These are phyloP conservation scores for Alternaria novae-zelandiae DNA, from an alignment of 2,329 filamentous ascomycete species.

Conservation along the genomic window DNA sequence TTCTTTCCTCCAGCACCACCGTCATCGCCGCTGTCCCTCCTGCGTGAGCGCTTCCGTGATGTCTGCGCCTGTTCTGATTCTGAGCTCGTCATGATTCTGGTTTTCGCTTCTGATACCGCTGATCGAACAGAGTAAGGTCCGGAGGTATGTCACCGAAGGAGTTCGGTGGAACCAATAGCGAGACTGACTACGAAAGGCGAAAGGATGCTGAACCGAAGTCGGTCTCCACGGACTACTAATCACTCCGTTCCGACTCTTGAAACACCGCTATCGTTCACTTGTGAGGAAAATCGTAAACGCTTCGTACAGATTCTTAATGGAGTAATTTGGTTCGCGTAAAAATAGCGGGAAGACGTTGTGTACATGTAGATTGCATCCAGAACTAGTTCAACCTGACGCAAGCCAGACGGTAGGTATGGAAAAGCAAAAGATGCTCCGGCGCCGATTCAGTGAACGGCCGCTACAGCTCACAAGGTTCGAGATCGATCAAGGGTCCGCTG, in stretches of 20 bases:
- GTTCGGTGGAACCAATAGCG: slow-evolving; percentile 4
- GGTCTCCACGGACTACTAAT: neutral
- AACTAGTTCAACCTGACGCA: slow-evolving; percentile 9
- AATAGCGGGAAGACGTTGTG: neutral
- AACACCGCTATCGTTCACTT: neutral
- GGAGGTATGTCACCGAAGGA: neutral
- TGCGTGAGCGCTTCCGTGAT: slow-evolving; percentile 42
- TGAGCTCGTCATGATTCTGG: slow-evolving; percentile 33
- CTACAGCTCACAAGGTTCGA: slow-evolving; percentile 5
- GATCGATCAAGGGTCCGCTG: slow-evolving; percentile 10
- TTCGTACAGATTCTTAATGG: neutral
- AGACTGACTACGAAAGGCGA: neutral
- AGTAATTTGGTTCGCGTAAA: neutral
- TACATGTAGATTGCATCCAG: neutral
- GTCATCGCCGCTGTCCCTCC: slow-evolving; percentile 33
- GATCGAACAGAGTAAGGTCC: neutral
- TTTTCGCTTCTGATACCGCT: neutral
- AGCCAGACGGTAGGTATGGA: slow-evolving; percentile 6
- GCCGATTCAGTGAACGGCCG: neutral
- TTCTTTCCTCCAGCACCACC: slow-evolving; percentile 53
- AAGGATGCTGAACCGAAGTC: neutral
- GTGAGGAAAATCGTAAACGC: neutral
- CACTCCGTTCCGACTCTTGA: neutral
- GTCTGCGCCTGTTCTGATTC: slow-evolving; percentile 40
- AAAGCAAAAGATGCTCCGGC: slow-evolving; percentile 9